These are phyloP conservation scores for Crepidotus variabilis DNA, from an alignment of 768 basidiomycete species.

Conservation along the genomic window DNA sequence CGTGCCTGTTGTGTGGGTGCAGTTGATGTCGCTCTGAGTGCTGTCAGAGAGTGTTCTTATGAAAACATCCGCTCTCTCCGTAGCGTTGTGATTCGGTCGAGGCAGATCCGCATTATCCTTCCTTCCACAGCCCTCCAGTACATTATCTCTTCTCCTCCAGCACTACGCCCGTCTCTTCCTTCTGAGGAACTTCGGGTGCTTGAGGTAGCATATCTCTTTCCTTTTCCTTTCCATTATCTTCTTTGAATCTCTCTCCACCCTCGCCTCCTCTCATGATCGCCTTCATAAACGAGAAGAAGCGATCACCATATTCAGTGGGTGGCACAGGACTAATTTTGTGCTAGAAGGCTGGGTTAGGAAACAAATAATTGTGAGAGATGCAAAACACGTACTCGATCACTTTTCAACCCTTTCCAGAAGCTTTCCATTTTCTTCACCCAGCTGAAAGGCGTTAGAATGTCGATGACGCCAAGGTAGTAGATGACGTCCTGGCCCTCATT, in stretches of 20 bases:
- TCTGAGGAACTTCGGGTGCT: background rate
- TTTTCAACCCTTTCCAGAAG: conserved; percentile 82
- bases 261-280: conserved; percentile 82
- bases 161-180: background rate
- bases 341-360: conserved; percentile 35
- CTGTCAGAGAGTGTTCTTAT: background rate
- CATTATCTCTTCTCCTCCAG: background rate
- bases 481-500: conserved; percentile 74
- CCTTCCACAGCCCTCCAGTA: background rate
- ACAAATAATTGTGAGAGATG: background rate
- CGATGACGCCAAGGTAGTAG: conserved; percentile 95
- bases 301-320: conserved; percentile 80
- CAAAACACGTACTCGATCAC: background rate
- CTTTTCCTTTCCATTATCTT: conserved; percentile 1
- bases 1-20: background rate
- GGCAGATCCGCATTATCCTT: background rate
- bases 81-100: background rate
- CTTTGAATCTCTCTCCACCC: conserved; percentile 43
- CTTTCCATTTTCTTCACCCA: conserved; percentile 78
- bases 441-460: conserved; percentile 91
- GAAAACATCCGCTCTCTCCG: background rate
- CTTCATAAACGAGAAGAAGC: conserved; percentile 87
- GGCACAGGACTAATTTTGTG: conserved; percentile 95
- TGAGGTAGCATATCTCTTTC: background rate
- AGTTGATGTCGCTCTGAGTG: background rate